These are phyloP conservation scores for Euphorbia corollata DNA, from an alignment of 441 rosid species.

Conservation along the genomic window DNA sequence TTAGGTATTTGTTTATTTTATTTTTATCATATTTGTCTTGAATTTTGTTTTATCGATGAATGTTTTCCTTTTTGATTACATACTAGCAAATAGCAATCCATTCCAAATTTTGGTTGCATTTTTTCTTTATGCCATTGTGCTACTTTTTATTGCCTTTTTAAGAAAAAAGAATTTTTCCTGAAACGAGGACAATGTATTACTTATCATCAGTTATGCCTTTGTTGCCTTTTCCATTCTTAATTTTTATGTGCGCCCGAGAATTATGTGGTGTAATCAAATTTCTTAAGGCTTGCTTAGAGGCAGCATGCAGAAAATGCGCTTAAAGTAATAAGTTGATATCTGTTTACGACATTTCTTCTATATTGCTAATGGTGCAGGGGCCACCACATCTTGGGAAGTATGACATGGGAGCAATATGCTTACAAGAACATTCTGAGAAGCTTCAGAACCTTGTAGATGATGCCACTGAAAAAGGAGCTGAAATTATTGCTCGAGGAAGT, in stretches of 20 bases:
- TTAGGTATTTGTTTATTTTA: too few relatives aligned
- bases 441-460: conserved; percentile 80
- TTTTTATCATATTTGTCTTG: background rate
- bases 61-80: background rate
- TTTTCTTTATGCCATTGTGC: background rate
- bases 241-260: background rate
- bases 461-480: conserved; percentile 88
- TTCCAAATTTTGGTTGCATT: background rate
- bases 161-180: background rate
- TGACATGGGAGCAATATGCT: conserved; percentile 98
- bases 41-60: background rate
- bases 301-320: background rate
- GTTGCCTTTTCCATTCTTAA: background rate
- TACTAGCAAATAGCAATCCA: background rate
- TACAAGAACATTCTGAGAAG: conserved; percentile 86
- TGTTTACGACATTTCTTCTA: background rate
- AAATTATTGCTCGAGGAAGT: conserved; percentile 81
- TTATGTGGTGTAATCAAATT: background rate
- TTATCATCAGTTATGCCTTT: background rate
- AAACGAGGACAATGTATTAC: background rate
- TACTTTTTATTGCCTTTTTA: background rate
- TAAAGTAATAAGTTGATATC: background rate
- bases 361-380: conserved; percentile 40
- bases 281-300: background rate
- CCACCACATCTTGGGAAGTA: conserved; percentile 83